Evolutionary conservation across 768 basidiomycete species (phyloP).

Genomic region (Serendipita sp.): DNA sequence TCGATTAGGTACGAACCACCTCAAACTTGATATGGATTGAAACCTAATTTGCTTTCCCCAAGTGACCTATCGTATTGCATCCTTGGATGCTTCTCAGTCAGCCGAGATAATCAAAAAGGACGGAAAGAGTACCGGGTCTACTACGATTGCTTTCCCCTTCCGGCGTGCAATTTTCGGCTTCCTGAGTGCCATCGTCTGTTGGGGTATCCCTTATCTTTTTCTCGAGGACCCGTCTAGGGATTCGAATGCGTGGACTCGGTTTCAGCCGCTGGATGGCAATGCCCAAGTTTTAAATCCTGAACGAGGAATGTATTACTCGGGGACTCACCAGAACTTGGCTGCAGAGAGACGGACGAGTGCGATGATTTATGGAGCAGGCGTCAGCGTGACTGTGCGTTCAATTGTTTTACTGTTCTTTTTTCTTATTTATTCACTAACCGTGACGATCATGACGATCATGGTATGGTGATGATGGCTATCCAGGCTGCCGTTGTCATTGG

Average conservation of each 20-base stretch:
- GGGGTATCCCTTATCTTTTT: conserved; percentile 71
- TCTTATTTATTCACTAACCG: conserved; percentile 16
- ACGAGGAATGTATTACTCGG: neutral
- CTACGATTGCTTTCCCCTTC: conserved; percentile 26
- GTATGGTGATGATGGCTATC: conserved; percentile 6
- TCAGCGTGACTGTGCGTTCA: conserved; percentile 43
- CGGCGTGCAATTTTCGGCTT: conserved; percentile 39
- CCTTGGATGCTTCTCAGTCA: neutral
- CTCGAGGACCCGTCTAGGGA: neutral
- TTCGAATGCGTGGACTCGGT: neutral
- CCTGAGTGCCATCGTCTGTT: conserved; percentile 45
- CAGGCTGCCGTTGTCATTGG: conserved; percentile 72
- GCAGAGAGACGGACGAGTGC: conserved; percentile 30
- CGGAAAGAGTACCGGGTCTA: neutral
- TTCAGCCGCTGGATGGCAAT: neutral
- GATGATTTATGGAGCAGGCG: conserved; percentile 46
- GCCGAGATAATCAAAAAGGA: neutral
- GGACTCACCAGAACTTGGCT: conserved; percentile 22
- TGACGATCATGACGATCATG: conserved; percentile 5
- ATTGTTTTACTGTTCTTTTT: too few species aligned
- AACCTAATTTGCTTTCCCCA: neutral
- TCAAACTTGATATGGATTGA: neutral
- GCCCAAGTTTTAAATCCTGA: too few species aligned
- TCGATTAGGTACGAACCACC: neutral
- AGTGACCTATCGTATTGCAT: neutral